Base-by-base conservation (phyloP, 805 yeast genomes). In the Nakazawaea ambrosiae region DNA sequence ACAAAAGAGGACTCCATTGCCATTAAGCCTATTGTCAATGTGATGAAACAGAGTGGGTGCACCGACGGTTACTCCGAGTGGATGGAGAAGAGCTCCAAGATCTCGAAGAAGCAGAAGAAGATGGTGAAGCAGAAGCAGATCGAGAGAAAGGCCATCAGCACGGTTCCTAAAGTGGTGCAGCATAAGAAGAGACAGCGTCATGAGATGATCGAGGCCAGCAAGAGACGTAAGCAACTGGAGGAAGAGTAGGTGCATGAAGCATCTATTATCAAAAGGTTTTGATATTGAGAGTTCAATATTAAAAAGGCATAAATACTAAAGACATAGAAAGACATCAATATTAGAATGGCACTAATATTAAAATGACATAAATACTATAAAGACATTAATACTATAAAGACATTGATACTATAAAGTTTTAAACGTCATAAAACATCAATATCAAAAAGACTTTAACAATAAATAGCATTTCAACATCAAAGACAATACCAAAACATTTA, bases 41-140 rank as follows among this genome's bases (percentile, higher is more conserved):
- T 92, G 12, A 90, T 92, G 96, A 84, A 83, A 50, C 95, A 89
- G 58, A 83, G 95, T 48, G 96, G 95, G 2, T 69, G 78, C 36
- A 66, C 67, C 28, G 57, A 54, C 20, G 77, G 75, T 3, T 74
- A 81, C 37, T 78, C 84, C 25, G 75, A 66, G 22, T 92, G 98
- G 98, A 75, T 92, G 82, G 73, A 76, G 28, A 70, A 75, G 41
- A 58, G 84, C 54, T 67, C 78, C 12, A 84, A 84, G 54, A 60
- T 87, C 40, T 59, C 76, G 10, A 74, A 75, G 50, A 70, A 66
- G 33, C 81, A 81, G 34, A 82, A 82, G 65, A 69, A 75, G 47
- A 51, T 62, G 37, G 61, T 84, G 42, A 81, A 79, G 57, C 63
- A 58, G 39, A 68, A 72, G 41, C 73, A 77, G 56, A 54, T 73